These are phyloP conservation scores for Ceratocystis alfenasii DNA, from an alignment of 2,329 filamentous ascomycete genomes.

Conservation along the genomic window DNA sequence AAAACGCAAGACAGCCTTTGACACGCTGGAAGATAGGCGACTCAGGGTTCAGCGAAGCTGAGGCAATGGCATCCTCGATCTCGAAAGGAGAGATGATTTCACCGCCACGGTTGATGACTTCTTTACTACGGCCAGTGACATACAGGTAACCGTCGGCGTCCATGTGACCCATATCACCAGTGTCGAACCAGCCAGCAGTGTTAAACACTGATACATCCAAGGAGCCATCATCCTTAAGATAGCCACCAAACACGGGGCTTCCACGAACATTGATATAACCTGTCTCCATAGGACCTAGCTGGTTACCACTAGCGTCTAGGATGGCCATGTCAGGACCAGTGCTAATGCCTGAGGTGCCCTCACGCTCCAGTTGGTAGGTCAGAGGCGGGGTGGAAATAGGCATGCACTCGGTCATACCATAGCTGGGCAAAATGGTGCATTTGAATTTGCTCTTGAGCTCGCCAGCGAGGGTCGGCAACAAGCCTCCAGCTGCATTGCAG, in stretches of 20 bases:
- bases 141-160: conserved; percentile 41
- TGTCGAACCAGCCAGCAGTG: conserved; percentile 41
- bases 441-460: conserved; percentile 40
- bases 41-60: conserved; percentile 33
- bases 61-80: conserved; percentile 44
- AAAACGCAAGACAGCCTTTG: conserved; percentile 41
- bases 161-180: conserved; percentile 42
- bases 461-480: conserved; percentile 40
- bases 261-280: conserved; percentile 42
- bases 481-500: conserved; percentile 44
- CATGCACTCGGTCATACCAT: conserved; percentile 51
- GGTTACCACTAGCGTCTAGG: conserved; percentile 33
- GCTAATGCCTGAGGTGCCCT: conserved; percentile 42
- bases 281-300: conserved; percentile 26
- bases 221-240: conserved; percentile 34
- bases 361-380: conserved; percentile 39
- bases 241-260: conserved; percentile 40
- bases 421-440: conserved; percentile 43
- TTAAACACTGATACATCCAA: conserved; percentile 38
- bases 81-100: conserved; percentile 49
- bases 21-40: conserved; percentile 38
- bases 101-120: conserved; percentile 46
- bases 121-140: conserved; percentile 44
- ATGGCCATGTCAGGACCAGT: conserved; percentile 42
- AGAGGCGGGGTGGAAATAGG: conserved; percentile 45